Conservation (phyloP, 495 filamentous ascomycete genomes). For the Penicillium psychrofluorescens region DNA sequence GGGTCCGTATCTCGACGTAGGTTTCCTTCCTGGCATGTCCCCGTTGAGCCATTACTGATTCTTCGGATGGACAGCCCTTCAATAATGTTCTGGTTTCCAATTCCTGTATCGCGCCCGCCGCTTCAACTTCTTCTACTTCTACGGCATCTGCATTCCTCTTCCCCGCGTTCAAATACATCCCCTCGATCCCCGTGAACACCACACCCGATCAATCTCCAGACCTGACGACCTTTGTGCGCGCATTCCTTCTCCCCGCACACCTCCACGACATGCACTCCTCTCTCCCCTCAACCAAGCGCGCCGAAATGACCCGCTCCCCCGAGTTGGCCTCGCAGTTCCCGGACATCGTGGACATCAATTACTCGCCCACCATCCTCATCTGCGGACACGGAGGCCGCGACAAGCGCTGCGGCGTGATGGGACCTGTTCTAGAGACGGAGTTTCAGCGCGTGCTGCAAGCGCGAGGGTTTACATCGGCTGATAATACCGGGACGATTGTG, state of each 20-base stretch:
- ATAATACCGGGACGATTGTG: slow-evolving; percentile 7
- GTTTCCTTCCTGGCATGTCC: slow-evolving; percentile 7
- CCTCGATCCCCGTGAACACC: slow-evolving; percentile 46
- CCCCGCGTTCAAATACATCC: slow-evolving; percentile 72
- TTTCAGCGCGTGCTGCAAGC: slow-evolving; percentile 49
- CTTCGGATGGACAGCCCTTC: slow-evolving; percentile 52
- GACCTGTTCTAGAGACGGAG: slow-evolving; percentile 60
- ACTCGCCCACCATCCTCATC: slow-evolving; percentile 65
- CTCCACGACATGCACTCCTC: slow-evolving; percentile 52
- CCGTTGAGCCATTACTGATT: not conserved
- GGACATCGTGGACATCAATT: slow-evolving; percentile 46
- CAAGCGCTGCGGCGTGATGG: slow-evolving; percentile 70
- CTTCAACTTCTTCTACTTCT: slow-evolving; percentile 23
- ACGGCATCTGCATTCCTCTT: slow-evolving; percentile 63
- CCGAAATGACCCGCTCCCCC: slow-evolving; percentile 20
- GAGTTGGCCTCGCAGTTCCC: slow-evolving; percentile 29
- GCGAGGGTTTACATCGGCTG: slow-evolving; percentile 20
- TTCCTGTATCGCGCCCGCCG: slow-evolving; percentile 53
- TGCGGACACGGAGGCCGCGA: slow-evolving; percentile 82
- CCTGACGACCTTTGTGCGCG: slow-evolving; percentile 29
- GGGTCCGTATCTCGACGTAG: slow-evolving; percentile 64
- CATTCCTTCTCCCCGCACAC: slow-evolving; percentile 44
- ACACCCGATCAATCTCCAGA: slow-evolving; percentile 8
- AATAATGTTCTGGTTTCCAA: slow-evolving; percentile 71
- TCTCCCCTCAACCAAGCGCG: slow-evolving; percentile 30